phyloP scores from a whole-genome alignment of 1,139 yeast species.

The Suhomyces yuchorum region DNA sequence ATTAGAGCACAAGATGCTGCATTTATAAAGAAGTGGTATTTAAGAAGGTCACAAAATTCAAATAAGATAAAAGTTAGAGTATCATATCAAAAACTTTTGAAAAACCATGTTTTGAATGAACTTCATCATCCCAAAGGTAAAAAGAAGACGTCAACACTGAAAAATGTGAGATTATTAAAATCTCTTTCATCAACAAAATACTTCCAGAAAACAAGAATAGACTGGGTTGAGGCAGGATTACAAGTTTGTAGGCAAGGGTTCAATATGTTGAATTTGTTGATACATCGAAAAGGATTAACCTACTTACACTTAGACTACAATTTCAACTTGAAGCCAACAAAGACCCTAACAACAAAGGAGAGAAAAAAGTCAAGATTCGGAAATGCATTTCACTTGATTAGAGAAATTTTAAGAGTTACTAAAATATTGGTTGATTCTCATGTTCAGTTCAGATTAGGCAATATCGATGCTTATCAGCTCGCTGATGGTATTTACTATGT shows the following conservation, averaged over 20 bases:
- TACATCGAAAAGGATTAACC: conserved; percentile 89
- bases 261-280: conserved; percentile 86
- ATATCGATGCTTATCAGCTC: conserved; percentile 87
- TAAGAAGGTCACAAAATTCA: conserved; percentile 61
- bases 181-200: conserved; percentile 76
- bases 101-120: conserved; percentile 71
- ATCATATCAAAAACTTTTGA: conserved; percentile 85
- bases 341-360: conserved; percentile 94
- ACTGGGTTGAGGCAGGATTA: conserved; percentile 98
- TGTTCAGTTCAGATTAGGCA: conserved; percentile 86
- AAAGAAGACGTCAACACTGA: conserved; percentile 35
- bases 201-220: conserved; percentile 88
- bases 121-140: conserved; percentile 49
- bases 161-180: conserved; percentile 62
- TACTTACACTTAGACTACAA: conserved; percentile 93
- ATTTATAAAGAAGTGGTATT: conserved; percentile 78
- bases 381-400: conserved; percentile 88
- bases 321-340: conserved; percentile 93
- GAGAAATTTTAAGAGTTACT: conserved; percentile 81
- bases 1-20: conserved; percentile 91
- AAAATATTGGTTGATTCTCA: conserved; percentile 92
- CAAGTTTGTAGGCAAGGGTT: conserved; percentile 93
- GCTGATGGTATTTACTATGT: conserved; percentile 94
- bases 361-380: conserved; percentile 96
- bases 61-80: conserved; percentile 76